Base-by-base conservation (phyloP, 1,139 yeast genomes). In the Candida pseudoviswanathii region DNA sequence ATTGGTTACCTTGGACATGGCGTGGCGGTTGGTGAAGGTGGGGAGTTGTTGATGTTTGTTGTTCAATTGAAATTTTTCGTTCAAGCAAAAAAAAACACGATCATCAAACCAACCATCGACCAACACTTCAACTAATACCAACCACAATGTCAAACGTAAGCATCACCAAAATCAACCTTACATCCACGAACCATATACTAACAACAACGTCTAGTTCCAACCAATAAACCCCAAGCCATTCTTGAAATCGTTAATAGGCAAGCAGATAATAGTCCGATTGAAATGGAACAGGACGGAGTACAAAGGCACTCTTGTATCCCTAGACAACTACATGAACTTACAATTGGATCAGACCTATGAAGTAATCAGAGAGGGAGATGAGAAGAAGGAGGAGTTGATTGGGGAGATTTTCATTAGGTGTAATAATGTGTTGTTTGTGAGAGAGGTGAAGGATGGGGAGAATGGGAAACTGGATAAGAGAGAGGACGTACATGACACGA, bases 211-310 rank as follows among this genome's bases (percentile, higher is more conserved):
- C 39, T 54, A 79, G 86, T 82, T 86, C 57, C 85, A 84, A 55
- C 95, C 95, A 11, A 75, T 86, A 21, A 92, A 92, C 63, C 99
- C 99, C 25, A 91, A 89, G 65, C 98, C 98, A 30, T 94, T 86
- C 59, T 73, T 94, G 48, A 86, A 86, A 54, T 85, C 87, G 25
- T 80, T 94, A 43, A 76, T 87, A 22, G 85, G 86, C 51, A 78
- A 84, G 53, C 74, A 73, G 24, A 91, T 94, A 11, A 70, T 86
- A n/a, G 96, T 94, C n/a, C 81, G 94, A 49, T 78, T 94, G 54
- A 94, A 94, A 67, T 95, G 97, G 88, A 94, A 91, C 63, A 82
- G 82, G 56, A 88, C 96, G n/a, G 96, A 91, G 64, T 94, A 94
- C 68, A 79, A 74, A 52, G 99, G 99, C 0, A 78, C 67, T n/a